These are phyloP conservation scores for Arctostaphylos glauca DNA, from an alignment of 148 eudicot genomes.

Conservation along the genomic window DNA sequence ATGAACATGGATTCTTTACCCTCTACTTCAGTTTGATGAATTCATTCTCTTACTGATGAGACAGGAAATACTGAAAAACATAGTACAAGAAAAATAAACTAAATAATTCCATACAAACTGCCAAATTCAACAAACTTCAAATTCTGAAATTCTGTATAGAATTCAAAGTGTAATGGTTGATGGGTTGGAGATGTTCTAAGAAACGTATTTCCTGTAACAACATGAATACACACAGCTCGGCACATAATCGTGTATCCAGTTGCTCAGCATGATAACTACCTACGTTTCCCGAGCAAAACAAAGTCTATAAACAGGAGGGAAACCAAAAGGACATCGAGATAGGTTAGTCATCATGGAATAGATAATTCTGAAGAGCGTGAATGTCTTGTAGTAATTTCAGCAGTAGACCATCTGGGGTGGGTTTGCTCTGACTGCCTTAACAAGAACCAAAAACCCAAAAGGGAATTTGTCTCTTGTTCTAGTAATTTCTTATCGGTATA, in stretches of 20 bases:
- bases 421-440: neutral
- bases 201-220: neutral
- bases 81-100: neutral
- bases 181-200: too few species aligned
- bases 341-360: neutral
- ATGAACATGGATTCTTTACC: neutral
- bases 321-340: neutral
- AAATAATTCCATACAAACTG: neutral
- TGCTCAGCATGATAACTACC: neutral
- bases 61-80: neutral
- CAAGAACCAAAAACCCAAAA: neutral
- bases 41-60: neutral
- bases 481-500: neutral
- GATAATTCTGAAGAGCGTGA: neutral
- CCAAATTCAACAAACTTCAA: neutral
- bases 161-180: neutral
- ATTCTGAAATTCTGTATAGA: neutral
- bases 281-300: too few species aligned
- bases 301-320: neutral
- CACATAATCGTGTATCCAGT: neutral
- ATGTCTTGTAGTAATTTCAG: neutral
- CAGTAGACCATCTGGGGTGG: slow-evolving; percentile 1
- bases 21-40: neutral
- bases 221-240: neutral
- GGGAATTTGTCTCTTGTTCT: neutral